phyloP scores from a whole-genome alignment of 2,329 filamentous ascomycete species.

The Aspergillus sp. region DNA sequence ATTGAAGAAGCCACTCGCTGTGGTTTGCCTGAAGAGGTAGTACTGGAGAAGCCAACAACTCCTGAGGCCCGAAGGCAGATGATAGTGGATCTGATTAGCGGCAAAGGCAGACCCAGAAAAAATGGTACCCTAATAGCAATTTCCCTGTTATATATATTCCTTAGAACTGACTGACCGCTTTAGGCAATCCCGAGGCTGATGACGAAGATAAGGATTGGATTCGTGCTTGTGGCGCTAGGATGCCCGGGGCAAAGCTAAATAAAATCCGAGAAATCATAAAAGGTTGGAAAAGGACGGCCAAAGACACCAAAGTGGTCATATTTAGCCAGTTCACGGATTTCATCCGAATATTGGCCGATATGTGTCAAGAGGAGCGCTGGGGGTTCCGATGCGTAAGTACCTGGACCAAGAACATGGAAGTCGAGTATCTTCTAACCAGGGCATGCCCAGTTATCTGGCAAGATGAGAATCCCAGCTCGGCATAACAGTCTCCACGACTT shows the following conservation, averaged over 20 bases:
- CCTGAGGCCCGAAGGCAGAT: neutral
- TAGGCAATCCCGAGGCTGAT: slow-evolving; percentile 7
- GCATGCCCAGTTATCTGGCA: slow-evolving; percentile 47
- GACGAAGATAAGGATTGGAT: slow-evolving; percentile 32
- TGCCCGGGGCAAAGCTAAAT: slow-evolving; percentile 42
- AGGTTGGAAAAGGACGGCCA: slow-evolving; percentile 45
- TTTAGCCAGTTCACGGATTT: slow-evolving; percentile 61
- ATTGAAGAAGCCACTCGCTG: slow-evolving; percentile 19
- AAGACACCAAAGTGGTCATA: slow-evolving; percentile 56
- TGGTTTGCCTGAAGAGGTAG: slow-evolving; percentile 7
- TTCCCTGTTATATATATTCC: neutral
- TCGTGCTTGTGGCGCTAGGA: slow-evolving; percentile 18
- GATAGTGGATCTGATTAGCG: neutral
- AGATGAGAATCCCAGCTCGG: slow-evolving; percentile 46
- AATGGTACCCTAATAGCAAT: neutral
- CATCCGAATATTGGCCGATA: slow-evolving; percentile 49
- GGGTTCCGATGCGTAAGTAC: slow-evolving; percentile 21
- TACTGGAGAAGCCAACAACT: neutral
- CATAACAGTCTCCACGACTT: slow-evolving; percentile 51
- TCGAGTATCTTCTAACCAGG: neutral
- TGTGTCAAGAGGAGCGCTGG: slow-evolving; percentile 55
- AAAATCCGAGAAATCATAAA: slow-evolving; percentile 36
- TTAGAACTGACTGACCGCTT: neutral
- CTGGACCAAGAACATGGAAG: neutral
- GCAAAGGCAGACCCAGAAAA: neutral